Evolutionary conservation across 108 stramenopile species (phyloP).

Genomic region (Cyclotella atomus): DNA sequence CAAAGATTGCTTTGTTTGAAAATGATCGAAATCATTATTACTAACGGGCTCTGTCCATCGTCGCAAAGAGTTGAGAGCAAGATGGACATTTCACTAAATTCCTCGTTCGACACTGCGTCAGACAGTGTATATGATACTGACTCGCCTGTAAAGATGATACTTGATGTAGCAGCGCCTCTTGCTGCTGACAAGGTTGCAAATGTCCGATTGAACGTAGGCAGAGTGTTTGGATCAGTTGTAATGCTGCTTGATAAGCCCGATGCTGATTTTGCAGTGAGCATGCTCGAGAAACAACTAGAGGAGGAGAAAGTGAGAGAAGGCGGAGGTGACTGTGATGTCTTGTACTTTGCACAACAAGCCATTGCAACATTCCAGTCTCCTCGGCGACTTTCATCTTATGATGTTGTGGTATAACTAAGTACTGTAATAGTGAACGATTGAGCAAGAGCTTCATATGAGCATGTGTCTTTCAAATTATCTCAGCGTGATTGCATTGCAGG

Average conservation of each 20-base stretch:
- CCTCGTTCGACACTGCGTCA: conserved; percentile 10
- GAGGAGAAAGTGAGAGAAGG: conserved; percentile 56
- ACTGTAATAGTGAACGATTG: too few species aligned
- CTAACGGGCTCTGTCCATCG: conserved; percentile 51
- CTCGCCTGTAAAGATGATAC: conserved; percentile 66
- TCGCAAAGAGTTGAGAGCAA: neutral
- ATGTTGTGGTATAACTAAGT: neutral
- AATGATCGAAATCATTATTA: conserved; percentile 85
- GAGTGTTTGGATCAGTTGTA: conserved; percentile 59
- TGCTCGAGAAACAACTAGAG: conserved; percentile 72
- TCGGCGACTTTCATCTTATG: conserved; percentile 3
- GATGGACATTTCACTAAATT: conserved; percentile 1
- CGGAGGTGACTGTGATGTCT: conserved; percentile 80
- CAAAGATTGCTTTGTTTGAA: conserved; percentile 81
- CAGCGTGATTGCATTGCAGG: too few species aligned
- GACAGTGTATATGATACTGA: conserved; percentile 15
- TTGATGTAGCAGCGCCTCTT: conserved; percentile 70
- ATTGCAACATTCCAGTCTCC: conserved; percentile 17
- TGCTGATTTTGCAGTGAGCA: conserved; percentile 56
- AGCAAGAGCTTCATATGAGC: neutral
- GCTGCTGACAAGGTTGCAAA: conserved; percentile 80
- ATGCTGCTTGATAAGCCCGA: conserved; percentile 70
- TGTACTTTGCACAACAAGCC: conserved; percentile 73
- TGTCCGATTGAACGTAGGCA: conserved; percentile 86
- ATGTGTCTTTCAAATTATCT: too few species aligned